These are phyloP conservation scores for Exophiala lecanii-corni DNA, from an alignment of 2,329 filamentous ascomycete species.

Conservation along the genomic window DNA sequence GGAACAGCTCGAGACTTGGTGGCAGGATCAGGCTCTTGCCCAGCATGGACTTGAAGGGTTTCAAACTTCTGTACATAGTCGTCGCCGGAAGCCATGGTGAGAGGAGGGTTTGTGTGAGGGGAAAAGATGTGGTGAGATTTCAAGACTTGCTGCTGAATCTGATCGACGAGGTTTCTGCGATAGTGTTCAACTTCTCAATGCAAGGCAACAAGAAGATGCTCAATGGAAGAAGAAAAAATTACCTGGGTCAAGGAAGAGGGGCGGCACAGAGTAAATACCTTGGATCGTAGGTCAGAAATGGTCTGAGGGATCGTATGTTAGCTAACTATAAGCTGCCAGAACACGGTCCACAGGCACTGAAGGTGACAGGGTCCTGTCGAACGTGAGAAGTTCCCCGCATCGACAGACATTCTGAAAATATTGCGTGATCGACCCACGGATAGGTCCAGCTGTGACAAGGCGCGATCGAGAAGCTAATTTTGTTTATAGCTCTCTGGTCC, in stretches of 20 bases:
- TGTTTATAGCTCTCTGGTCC: too few species aligned
- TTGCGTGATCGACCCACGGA: constrained; percentile 13
- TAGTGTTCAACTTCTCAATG: too few species aligned
- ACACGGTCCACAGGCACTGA: too few species aligned
- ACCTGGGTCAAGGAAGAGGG: not conserved
- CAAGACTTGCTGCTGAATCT: too few species aligned
- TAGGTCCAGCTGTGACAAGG: too few species aligned
- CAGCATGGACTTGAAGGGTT: constrained; percentile 80
- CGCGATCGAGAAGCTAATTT: too few species aligned
- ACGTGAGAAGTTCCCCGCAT: constrained; percentile 16
- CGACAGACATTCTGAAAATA: constrained; percentile 2
- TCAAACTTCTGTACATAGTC: constrained; percentile 59
- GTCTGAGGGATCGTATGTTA: too few species aligned
- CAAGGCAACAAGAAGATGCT: not conserved
- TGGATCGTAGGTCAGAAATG: not conserved
- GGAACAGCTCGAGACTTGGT: constrained; percentile 89
- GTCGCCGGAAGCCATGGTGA: constrained; percentile 32
- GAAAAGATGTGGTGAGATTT: not conserved
- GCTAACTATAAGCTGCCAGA: too few species aligned
- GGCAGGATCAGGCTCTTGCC: constrained; percentile 71
- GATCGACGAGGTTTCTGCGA: too few species aligned
- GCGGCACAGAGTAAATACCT: not conserved
- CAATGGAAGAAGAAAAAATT: not conserved
- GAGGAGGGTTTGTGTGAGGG: not conserved
- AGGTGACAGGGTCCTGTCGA: too few species aligned